Evolutionary conservation across 2,329 filamentous ascomycete genomes (phyloP), one percentile per base, ranked within the genome.

Genomic region (Colletotrichum tabaci): DNA sequence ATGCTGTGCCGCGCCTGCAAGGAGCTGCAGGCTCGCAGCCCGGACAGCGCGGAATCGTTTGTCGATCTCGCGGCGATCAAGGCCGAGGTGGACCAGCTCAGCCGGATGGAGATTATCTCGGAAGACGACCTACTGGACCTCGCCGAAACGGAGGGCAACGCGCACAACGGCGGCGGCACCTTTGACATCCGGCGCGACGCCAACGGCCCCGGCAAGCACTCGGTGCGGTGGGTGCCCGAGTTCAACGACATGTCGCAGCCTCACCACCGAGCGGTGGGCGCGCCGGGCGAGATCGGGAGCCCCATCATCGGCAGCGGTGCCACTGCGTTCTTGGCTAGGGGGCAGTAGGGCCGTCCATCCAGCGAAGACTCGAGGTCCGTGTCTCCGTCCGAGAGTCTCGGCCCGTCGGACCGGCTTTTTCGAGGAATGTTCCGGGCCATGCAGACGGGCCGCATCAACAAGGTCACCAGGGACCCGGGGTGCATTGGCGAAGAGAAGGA

Each of bases 91-190:
- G 72, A 74, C 38, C 64, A 72, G 18, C 57, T 74, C 18, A 74
- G 64, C 16, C 50, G 63, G n/a, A 53, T 55, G 23, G 72, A 74
- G 44, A 76, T 80, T 3, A 76, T 90, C 85, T 80, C 86, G 74
- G 80, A 90, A 85, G 77, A 87, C 35, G 95, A 98, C 77, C 87
- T 98, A 76, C 87, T 96, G 49, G 91, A 93, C 68, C 92, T 97
- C 70, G 96, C 94, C 80, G 96, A 98, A 77, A 98, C 96, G 0
- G 94, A 98, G 79, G 96, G 96, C 68, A 97, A 93, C 77, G 80
- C 85, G 2, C 90, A 92, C 71, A 98, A 98, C 77, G 96, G 96
- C 56, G 96, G 96, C 55, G 96, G 96, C n/a, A 92, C 89, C 35
- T 97, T 99, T 78, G 90, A 93, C 44, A 87, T 93, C 74, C 88